Percentiles rank a stretch among this genome's conserved stretches.
phyloP scores from a whole-genome alignment of 2,329 filamentous ascomycete species.

The Pseudogymnoascus destructans region DNA sequence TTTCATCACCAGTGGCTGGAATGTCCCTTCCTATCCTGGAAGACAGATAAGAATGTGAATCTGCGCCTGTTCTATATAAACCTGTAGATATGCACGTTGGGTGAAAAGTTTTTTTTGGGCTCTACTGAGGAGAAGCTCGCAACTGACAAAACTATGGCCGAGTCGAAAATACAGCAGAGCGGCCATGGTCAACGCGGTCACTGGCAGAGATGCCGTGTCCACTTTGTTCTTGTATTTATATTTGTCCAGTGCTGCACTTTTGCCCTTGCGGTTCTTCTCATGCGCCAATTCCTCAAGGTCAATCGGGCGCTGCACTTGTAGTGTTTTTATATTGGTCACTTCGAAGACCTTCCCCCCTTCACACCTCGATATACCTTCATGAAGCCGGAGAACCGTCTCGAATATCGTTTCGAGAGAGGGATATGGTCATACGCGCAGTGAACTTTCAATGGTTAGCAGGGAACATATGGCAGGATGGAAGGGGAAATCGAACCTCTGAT shows the following conservation, averaged over 20 bases:
- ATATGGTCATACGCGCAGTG: neutral
- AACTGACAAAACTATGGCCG: neutral
- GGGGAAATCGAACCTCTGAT: neutral
- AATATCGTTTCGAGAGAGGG: neutral
- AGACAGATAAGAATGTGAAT: neutral
- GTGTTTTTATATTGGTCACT: neutral
- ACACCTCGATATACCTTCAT: neutral
- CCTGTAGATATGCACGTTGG: neutral
- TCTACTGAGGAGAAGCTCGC: neutral
- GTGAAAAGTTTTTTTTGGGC: neutral
- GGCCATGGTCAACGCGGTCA: neutral
- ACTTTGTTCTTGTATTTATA: neutral
- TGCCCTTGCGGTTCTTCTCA: neutral
- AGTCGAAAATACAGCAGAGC: neutral
- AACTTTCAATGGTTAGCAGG: neutral
- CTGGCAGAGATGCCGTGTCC: neutral
- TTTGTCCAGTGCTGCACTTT: neutral
- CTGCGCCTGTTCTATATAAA: neutral
- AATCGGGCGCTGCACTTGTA: neutral
- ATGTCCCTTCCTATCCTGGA: neutral
- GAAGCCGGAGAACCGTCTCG: neutral
- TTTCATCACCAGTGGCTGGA: neutral
- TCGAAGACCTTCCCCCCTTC: neutral
- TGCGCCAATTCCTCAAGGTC: neutral
- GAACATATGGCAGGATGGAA: neutral